Percentiles rank a stretch among this genome's conserved stretches.
Evolutionary conservation across 2,329 filamentous ascomycete species (phyloP).

Genomic region (Colletotrichum melonis): DNA sequence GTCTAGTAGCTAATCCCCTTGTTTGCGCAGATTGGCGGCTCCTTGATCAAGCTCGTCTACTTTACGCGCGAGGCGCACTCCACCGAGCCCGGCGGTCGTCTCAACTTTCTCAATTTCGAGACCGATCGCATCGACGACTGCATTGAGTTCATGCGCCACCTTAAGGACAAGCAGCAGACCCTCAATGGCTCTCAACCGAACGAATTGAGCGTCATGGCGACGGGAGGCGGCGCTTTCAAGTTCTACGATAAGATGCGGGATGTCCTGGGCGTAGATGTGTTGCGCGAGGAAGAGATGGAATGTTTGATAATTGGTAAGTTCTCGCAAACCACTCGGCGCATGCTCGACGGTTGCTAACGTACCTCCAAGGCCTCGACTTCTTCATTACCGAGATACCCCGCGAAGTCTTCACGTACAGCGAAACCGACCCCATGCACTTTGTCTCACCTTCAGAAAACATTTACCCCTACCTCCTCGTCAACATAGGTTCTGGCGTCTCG

Average conservation of each 20-base stretch:
- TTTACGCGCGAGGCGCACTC: conserved; percentile 90
- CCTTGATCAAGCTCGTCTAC: conserved; percentile 95
- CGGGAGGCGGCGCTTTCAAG: conserved; percentile 95
- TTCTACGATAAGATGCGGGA: conserved; percentile 93
- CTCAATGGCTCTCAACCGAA: conserved; percentile 78
- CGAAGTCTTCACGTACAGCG: conserved; percentile 97
- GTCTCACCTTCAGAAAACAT: conserved; percentile 81
- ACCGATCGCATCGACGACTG: conserved; percentile 94
- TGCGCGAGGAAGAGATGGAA: conserved; percentile 98
- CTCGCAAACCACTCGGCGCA: too few relatives aligned
- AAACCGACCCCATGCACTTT: conserved; percentile 91
- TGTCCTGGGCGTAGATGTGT: conserved; percentile 85
- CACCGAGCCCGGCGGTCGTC: conserved; percentile 83
- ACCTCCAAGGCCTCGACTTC: conserved; percentile 85
- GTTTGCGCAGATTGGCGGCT: conserved; percentile 83
- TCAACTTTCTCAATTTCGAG: conserved; percentile 97
- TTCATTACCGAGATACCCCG: conserved; percentile 98
- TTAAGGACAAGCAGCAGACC: conserved; percentile 84
- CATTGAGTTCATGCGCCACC: conserved; percentile 87
- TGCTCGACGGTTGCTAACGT: not conserved
- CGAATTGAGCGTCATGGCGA: conserved; percentile 92
- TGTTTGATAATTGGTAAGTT: conserved; percentile 89
- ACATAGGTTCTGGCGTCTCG: conserved; percentile 96
- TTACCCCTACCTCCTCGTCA: conserved; percentile 97
- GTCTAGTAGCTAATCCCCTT: conserved; percentile 25